Base-by-base conservation (phyloP, 441 rosid species). In the Pelargonium myrrhifolium region DNA sequence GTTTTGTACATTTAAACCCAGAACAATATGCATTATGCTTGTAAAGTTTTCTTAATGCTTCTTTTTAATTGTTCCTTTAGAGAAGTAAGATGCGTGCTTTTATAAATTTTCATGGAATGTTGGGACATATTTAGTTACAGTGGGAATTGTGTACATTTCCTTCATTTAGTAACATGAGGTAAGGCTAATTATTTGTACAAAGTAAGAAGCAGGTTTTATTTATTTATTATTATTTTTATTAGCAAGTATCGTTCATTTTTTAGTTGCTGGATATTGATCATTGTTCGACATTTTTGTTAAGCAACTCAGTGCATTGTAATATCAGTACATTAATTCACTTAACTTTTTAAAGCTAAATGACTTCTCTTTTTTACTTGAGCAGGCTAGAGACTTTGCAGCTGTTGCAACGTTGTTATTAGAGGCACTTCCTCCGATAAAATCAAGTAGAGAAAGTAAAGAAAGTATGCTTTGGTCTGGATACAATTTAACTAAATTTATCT, bases 341-440 rank as follows among this genome's bases (percentile, higher is more conserved):
- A 15, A 39, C 66, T 47, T 72, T 72, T 69, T 68, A 64, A 65
- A 68, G 66, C 84, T 79, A 74, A 64, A 63, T 72, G 47, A 35
- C 65, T 4, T 26, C 31, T 65, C 0, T 74, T 35, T 21, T 62
- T 58, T 60, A 69, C 73, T 75, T 42, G 60, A 56, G 70, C 87
- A 94, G 99, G 98, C 96, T 55, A 62, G 79, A 37, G 94, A 92
- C 78, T 83, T 89, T 74, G 96, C 98, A 58, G 81, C 84, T 58
- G 87, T 92, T 68, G 78, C 86, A 69, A 85, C 98, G 55, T 86
- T 83, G 79, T 83, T 94, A 79, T 70, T 89, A 84, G 93, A 86
- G 78, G 85, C 83, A 65, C 88, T 94, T 74, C 94, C 99, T 75
- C 80, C 90, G 47, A 72, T 84, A 77, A 85, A 83, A 73, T 84